Evolutionary conservation across 345 rosid genomes (phyloP), one percentile per base, ranked within the genome.

Genomic region (Pistacia integerrima): DNA sequence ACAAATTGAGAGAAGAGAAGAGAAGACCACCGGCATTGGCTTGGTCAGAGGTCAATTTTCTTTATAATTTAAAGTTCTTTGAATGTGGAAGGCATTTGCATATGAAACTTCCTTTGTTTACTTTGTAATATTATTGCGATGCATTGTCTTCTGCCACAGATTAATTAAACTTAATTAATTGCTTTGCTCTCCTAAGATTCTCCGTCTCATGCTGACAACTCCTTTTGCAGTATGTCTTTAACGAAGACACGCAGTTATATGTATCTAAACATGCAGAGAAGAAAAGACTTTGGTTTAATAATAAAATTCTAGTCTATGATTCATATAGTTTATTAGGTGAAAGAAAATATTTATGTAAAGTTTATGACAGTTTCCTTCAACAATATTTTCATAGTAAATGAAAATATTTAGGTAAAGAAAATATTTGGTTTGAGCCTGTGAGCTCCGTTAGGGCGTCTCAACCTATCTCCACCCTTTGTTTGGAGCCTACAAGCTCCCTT

Each of bases 51-150:
- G 10, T 52, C 9, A 12, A n/a, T 64, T 36, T 64, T 20, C 20
- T 57, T 16, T 5, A 1, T 5, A 10, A 25, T 12, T 12, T 4
- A 14, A 28, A 61, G 74, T 79, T 79, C 74, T 65, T 20, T 64
- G 85, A 77, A 83, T 56, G 38, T 55, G 75, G 22, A 3, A 28
- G 17, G 55, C 11, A 36, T 38, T 67, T 18, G 79, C 69, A 5
- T 18, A 41, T 4, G 82, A 78, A 84, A 63, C 75, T 79, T 81
- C 83, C 74, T 74, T 48, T 73, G 11, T 48, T 44, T 20, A 3
- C 5, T 22, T 22, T 41, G 11, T 69, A 61, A 0, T 10, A 60
- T 13, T 17, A 35, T 11, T 5, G 12, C 1, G 14, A 30, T 55
- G 18, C n/a, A 35, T 8, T 9, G 48, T 70, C 35, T 36, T 49